A percentile compares a stretch with the other conserved stretches of the same genome.
These are phyloP conservation scores for Xylariomycetidae sp. DNA, from an alignment of 2,329 filamentous ascomycete genomes.

Conservation along the genomic window DNA sequence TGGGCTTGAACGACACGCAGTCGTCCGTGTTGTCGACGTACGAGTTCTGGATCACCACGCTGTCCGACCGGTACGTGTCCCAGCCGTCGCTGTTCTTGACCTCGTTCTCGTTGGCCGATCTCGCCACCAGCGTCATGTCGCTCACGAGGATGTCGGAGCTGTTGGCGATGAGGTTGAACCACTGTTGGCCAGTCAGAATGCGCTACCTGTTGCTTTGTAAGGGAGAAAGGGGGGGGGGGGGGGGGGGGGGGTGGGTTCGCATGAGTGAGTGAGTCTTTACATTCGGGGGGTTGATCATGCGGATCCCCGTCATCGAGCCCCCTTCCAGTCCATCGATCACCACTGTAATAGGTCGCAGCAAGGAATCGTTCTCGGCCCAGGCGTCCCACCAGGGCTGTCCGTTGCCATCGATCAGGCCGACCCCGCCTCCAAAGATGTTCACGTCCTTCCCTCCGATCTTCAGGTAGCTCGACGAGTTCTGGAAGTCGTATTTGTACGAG, in stretches of 20 bases:
- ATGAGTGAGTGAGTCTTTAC: constrained; percentile 6
- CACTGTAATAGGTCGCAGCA: constrained; percentile 13
- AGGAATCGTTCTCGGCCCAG: constrained; percentile 38
- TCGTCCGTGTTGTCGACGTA: constrained; percentile 62
- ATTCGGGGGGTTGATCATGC: constrained; percentile 14
- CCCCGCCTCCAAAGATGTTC: constrained; percentile 58
- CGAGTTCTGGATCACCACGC: constrained; percentile 64
- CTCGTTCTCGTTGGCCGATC: constrained; percentile 45
- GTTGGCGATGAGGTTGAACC: constrained; percentile 64
- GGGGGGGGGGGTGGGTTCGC: neutral
- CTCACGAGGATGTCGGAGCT: constrained; percentile 60
- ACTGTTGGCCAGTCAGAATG: constrained; percentile 36
- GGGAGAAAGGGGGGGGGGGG: no score
- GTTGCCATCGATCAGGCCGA: constrained; percentile 50
- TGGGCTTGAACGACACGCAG: constrained; percentile 72
- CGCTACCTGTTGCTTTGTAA: no score
- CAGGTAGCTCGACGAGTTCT: constrained; percentile 56
- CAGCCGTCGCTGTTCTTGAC: constrained; percentile 58
- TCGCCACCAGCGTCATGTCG: constrained; percentile 55
- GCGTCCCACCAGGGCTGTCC: constrained; percentile 62
- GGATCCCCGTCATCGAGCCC: constrained; percentile 12
- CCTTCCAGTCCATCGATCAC: constrained; percentile 12
- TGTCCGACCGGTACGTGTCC: constrained; percentile 58
- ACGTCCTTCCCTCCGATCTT: constrained; percentile 43
- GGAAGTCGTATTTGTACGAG: constrained; percentile 59